These are phyloP conservation scores for Blastobotrys proliferans DNA, from an alignment of 1,139 yeast genomes.

Conservation along the genomic window DNA sequence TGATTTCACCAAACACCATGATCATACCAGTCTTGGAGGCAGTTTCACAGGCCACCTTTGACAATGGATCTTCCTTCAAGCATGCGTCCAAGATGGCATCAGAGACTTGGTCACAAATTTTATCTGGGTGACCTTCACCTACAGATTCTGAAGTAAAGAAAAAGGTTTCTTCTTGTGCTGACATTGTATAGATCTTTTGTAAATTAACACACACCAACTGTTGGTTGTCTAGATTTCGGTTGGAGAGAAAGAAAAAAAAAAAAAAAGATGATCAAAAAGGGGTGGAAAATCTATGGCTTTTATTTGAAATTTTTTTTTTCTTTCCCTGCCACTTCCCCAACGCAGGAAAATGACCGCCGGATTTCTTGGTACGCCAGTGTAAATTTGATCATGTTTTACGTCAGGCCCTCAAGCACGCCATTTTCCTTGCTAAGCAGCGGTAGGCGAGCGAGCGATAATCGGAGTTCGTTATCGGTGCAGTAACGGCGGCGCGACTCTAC, in stretches of 20 bases:
- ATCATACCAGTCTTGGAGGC: constrained; percentile 99
- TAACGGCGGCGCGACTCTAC: too few relatives aligned
- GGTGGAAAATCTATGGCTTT: constrained; percentile 7
- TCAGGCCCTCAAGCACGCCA: too few relatives aligned
- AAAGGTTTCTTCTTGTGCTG: constrained; percentile 46
- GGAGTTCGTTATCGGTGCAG: too few relatives aligned
- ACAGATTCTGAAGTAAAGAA: constrained; percentile 92
- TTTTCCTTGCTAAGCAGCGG: too few relatives aligned
- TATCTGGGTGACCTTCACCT: constrained; percentile 99
- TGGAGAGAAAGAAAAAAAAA: constrained; percentile 10
- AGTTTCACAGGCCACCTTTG: constrained; percentile 99
- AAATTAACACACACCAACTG: background rate
- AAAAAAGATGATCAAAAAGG: constrained; percentile 4
- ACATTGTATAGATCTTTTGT: constrained; percentile 22
- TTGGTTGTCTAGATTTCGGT: constrained; percentile 10
- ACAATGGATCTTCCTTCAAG: constrained; percentile 89
- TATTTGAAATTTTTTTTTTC: too few relatives aligned
- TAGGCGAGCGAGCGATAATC: too few relatives aligned
- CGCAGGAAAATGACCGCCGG: too few relatives aligned
- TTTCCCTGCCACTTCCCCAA: too few relatives aligned
- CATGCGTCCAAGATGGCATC: constrained; percentile 99
- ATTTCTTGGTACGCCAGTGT: too few relatives aligned
- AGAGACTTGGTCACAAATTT: constrained; percentile 98
- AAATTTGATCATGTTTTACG: too few relatives aligned
- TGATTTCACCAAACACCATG: constrained; percentile 98